phyloP scores from a whole-genome alignment of 1,139 yeast genomes.

The Candida anutae region DNA sequence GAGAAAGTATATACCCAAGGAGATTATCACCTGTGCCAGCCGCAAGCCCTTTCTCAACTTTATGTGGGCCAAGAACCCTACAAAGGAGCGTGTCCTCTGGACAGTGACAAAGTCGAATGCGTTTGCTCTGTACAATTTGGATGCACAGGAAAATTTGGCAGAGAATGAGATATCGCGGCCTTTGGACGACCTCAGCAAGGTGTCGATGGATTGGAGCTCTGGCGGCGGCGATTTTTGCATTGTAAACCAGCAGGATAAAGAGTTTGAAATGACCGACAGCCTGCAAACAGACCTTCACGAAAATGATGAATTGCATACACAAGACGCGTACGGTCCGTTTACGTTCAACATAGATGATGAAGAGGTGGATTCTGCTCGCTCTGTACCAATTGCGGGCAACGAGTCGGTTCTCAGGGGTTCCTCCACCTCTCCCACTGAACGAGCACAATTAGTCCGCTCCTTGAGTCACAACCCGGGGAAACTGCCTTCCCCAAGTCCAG shows the following conservation, averaged over 20 bases:
- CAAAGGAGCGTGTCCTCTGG: constrained; percentile 25
- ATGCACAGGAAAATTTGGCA: constrained; percentile 9
- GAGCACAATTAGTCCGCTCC: constrained; percentile 9
- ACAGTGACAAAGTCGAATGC: constrained; percentile 40
- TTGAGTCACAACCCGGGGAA: constrained; percentile 8
- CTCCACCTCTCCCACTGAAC: constrained; percentile 20
- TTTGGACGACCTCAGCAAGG: constrained; percentile 44
- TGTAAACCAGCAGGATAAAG: constrained; percentile 43
- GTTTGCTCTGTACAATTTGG: constrained; percentile 49
- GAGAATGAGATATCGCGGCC: constrained; percentile 38
- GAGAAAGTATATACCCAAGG: constrained; percentile 69
- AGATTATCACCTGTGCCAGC: constrained; percentile 51
- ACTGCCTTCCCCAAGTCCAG: constrained; percentile 2
- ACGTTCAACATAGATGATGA: neutral
- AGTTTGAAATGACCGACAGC: constrained; percentile 21
- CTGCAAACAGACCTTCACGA: neutral
- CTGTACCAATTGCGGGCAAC: constrained; percentile 15
- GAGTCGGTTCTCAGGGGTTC: constrained; percentile 9
- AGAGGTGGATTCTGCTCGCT: constrained; percentile 11
- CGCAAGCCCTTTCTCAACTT: constrained; percentile 38
- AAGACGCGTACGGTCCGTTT: neutral
- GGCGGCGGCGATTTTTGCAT: constrained; percentile 42
- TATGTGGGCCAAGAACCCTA: constrained; percentile 30
- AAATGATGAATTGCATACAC: neutral
- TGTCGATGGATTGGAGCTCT: constrained; percentile 50